Conservation (phyloP, 352 stramenopile genomes). For the Halophytophthora batemanensis region DNA sequence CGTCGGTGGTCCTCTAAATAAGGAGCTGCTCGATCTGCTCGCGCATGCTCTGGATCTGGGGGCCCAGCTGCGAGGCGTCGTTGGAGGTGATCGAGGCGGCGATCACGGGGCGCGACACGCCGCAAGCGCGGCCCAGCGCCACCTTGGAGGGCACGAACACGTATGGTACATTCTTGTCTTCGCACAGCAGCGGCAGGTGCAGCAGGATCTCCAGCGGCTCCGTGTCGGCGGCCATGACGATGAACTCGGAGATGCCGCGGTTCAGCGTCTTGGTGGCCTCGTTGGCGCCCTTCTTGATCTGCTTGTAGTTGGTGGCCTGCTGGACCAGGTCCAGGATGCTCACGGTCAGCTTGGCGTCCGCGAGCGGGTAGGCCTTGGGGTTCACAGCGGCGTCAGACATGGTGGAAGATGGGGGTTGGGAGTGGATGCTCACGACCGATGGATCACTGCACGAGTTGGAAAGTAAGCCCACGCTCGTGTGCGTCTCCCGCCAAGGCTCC, state of each 20-base stretch:
- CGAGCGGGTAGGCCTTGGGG: conserved; percentile 97
- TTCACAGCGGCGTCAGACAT: conserved; percentile 87
- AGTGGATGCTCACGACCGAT: conserved; percentile 82
- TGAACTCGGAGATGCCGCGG: conserved; percentile 99
- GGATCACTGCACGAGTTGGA: conserved; percentile 82
- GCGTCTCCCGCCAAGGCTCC: too few species aligned
- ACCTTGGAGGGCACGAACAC: conserved; percentile 96
- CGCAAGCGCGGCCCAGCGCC: conserved; percentile 97
- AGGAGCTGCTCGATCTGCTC: conserved; percentile 99
- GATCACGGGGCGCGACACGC: conserved; percentile 99
- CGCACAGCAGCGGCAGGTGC: conserved; percentile 98
- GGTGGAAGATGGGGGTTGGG: conserved; percentile 10
- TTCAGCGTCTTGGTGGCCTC: conserved; percentile 99
- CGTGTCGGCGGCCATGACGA: conserved; percentile 99
- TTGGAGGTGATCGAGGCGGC: conserved; percentile 98
- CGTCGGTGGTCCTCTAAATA: conserved; percentile 88
- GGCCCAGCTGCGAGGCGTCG: conserved; percentile 98
- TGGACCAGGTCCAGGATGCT: conserved; percentile 99
- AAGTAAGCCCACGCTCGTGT: conserved; percentile 5
- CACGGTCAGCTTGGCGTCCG: conserved; percentile 97
- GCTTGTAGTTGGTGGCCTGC: conserved; percentile 99
- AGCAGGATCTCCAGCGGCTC: conserved; percentile 99
- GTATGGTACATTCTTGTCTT: conserved; percentile 97
- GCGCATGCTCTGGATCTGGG: conserved; percentile 99
- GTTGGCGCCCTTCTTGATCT: conserved; percentile 99